Evolutionary conservation across 164 flowering plant genomes (phyloP).

Genomic region (Saururus chinensis): DNA sequence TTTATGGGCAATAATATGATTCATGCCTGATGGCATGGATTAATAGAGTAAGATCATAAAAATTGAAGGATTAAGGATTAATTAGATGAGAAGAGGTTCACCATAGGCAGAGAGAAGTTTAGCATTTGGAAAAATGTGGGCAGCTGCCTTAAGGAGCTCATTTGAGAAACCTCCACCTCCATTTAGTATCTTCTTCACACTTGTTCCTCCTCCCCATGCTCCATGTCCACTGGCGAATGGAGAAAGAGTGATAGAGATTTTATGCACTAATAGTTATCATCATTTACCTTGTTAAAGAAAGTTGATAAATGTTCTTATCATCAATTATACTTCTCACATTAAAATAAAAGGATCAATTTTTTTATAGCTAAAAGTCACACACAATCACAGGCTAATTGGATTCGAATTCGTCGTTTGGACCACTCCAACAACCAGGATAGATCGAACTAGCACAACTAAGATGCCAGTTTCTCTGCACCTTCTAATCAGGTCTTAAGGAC

Average conservation of each 20-base stretch:
- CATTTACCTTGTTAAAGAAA: not conserved
- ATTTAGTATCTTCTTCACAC: conserved; percentile 68
- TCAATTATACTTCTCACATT: no score
- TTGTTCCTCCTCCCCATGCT: conserved; percentile 20
- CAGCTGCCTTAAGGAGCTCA: conserved; percentile 39
- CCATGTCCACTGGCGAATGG: conserved; percentile 25
- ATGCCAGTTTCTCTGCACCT: no score
- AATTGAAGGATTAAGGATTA: no score
- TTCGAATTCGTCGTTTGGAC: no score
- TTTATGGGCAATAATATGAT: not conserved
- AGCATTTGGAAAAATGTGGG: conserved; percentile 47
- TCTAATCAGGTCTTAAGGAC: no score
- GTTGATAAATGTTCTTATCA: no score
- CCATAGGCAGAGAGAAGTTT: conserved; percentile 87
- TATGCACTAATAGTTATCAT: not conserved
- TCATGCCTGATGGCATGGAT: not conserved
- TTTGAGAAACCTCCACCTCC: conserved; percentile 76
- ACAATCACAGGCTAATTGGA: no score
- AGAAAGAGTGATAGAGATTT: not conserved
- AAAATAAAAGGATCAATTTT: no score
- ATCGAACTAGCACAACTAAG: no score
- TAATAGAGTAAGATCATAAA: no score
- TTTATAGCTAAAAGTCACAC: no score
- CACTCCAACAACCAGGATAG: not conserved
- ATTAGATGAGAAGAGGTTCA: conserved; percentile 10